These are phyloP conservation scores for Nissolia schottii DNA, from an alignment of 306 rosid genomes.

Conservation along the genomic window DNA sequence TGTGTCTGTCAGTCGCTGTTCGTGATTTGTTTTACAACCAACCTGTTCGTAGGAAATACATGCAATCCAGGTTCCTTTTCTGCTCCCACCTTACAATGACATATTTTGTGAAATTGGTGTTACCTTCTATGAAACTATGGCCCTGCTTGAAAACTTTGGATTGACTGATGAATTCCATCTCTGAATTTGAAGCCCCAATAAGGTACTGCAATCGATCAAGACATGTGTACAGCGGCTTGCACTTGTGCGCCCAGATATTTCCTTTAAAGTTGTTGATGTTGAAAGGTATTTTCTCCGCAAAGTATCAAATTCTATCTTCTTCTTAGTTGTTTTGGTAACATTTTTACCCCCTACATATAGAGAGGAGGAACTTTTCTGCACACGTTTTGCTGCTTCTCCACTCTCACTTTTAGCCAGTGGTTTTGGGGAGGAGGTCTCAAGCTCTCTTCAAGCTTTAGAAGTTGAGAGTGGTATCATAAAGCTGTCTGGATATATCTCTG, in stretches of 20 bases:
- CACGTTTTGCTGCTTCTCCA: slow-evolving; percentile 69
- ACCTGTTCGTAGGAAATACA: slow-evolving; percentile 86
- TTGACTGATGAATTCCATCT: slow-evolving; percentile 40
- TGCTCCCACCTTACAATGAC: neutral
- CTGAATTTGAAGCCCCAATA: slow-evolving; percentile 67
- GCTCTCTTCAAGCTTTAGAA: slow-evolving; percentile 52
- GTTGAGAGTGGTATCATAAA: slow-evolving; percentile 48
- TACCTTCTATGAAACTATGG: slow-evolving; percentile 24
- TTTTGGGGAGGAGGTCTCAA: slow-evolving; percentile 61
- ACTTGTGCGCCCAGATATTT: slow-evolving; percentile 58
- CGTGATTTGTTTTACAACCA: slow-evolving; percentile 95
- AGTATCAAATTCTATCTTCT: slow-evolving; percentile 13
- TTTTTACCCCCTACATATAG: slow-evolving; percentile 35
- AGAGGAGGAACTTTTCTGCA: slow-evolving; percentile 68
- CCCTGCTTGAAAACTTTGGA: slow-evolving; percentile 26
- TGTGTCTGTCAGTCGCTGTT: slow-evolving; percentile 54
- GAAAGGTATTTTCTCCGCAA: slow-evolving; percentile 61
- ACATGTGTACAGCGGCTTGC: slow-evolving; percentile 61
- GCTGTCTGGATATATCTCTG: slow-evolving; percentile 75
- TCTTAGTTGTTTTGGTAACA: slow-evolving; percentile 25
- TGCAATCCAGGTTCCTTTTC: slow-evolving; percentile 72
- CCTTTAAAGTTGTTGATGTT: slow-evolving; percentile 63
- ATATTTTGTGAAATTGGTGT: slow-evolving; percentile 21
- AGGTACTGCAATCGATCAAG: slow-evolving; percentile 78
- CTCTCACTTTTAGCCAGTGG: slow-evolving; percentile 58